A percentile compares a stretch with the other conserved stretches of the same genome.
Evolutionary conservation across 805 yeast species (phyloP).

Genomic region (Kodamaea laetipori): DNA sequence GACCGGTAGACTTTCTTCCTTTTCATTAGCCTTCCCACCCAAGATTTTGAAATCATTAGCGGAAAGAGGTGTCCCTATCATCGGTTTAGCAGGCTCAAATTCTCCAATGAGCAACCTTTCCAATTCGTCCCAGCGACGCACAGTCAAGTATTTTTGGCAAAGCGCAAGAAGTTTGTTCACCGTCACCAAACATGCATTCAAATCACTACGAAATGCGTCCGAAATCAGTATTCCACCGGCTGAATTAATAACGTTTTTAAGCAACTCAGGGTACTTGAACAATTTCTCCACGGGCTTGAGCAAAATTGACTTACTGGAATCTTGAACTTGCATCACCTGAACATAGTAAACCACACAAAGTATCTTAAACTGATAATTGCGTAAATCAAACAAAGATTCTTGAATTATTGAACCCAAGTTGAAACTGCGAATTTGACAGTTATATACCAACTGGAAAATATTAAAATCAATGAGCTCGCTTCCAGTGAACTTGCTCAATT

Average conservation of each 20-base stretch:
- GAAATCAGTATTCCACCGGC: background rate
- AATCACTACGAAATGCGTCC: constrained; percentile 8
- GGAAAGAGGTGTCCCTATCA: background rate
- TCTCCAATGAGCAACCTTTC: constrained; percentile 1
- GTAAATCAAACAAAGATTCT: constrained; percentile 7
- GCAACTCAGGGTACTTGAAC: constrained; percentile 9
- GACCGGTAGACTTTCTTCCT: background rate
- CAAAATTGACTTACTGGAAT: background rate
- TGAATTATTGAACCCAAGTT: constrained; percentile 17
- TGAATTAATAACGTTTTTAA: constrained; percentile 8
- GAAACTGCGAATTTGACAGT: constrained; percentile 9
- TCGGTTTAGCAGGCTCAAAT: background rate
- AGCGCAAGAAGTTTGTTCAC: constrained; percentile 9
- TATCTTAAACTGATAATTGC: constrained; percentile 4
- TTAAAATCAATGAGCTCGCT: constrained; percentile 12
- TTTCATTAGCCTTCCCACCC: background rate
- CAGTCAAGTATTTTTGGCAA: constrained; percentile 8
- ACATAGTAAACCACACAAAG: constrained; percentile 1
- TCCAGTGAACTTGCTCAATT: constrained; percentile 13
- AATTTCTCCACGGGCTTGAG: constrained; percentile 11
- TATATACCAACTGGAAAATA: constrained; percentile 12
- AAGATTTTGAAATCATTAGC: constrained; percentile 1
- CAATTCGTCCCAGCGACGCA: constrained; percentile 3
- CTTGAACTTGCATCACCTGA: background rate
- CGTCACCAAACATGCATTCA: constrained; percentile 7